Evolutionary conservation across 116 monocot species (phyloP).

Genomic region (Cymodocea nodosa): DNA sequence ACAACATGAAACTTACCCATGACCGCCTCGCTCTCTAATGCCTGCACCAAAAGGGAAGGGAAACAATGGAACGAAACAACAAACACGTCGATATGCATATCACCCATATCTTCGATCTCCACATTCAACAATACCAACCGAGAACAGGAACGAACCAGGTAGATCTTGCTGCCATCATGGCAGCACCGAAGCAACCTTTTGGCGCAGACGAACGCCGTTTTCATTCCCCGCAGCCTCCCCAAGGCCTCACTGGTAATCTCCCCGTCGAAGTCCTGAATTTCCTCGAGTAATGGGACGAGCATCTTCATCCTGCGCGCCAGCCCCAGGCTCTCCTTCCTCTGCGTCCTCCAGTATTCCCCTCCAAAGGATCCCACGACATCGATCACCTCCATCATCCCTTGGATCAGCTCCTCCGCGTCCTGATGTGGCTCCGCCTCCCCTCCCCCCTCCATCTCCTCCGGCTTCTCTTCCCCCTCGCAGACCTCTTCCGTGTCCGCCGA

Average conservation of each 20-base stretch:
- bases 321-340: constrained; percentile 24
- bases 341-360: constrained; percentile 18
- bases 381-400: constrained; percentile 9
- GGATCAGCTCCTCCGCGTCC: constrained; percentile 19
- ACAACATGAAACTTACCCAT: constrained; percentile 19
- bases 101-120: neutral
- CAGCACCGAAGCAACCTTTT: constrained; percentile 27
- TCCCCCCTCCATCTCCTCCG: constrained; percentile 1
- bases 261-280: constrained; percentile 13
- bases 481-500: no score
- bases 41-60: constrained; percentile 15
- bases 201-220: constrained; percentile 14
- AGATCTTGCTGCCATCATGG: constrained; percentile 40
- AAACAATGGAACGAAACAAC: no score
- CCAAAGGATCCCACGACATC: constrained; percentile 11
- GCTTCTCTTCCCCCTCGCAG: neutral
- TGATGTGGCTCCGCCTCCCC: neutral
- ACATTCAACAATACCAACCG: neutral
- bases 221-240: neutral
- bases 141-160: constrained; percentile 7
- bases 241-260: constrained; percentile 14
- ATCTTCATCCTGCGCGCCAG: constrained; percentile 31
- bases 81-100: neutral
- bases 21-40: constrained; percentile 23
- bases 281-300: constrained; percentile 24